A percentile compares a stretch with the other conserved stretches of the same genome.
phyloP scores from a whole-genome alignment of 805 yeast genomes.

The Candida caryicola region DNA sequence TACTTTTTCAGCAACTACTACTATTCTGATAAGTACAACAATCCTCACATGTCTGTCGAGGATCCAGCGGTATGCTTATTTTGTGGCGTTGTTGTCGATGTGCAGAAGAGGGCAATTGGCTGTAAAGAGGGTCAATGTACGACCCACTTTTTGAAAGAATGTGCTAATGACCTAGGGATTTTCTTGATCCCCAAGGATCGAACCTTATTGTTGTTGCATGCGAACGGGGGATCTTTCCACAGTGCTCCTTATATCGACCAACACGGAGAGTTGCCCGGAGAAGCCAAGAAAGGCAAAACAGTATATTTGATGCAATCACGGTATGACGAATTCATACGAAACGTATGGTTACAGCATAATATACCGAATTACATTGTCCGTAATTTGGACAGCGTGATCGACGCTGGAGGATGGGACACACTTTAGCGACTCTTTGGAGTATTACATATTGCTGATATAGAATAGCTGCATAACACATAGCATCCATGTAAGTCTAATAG shows the following conservation, averaged over 20 bases:
- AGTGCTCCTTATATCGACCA: constrained; percentile 81
- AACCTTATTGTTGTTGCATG: constrained; percentile 59
- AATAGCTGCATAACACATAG: too few relatives aligned
- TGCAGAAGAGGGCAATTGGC: constrained; percentile 61
- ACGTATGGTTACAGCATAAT: constrained; percentile 77
- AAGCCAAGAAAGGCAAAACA: constrained; percentile 67
- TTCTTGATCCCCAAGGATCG: constrained; percentile 71
- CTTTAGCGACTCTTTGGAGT: constrained; percentile 48
- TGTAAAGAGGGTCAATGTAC: constrained; percentile 74
- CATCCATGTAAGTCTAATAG: neutral
- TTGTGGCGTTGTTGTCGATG: constrained; percentile 67
- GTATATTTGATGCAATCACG: constrained; percentile 58
- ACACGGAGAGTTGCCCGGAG: constrained; percentile 84
- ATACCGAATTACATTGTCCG: constrained; percentile 75
- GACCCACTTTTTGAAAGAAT: constrained; percentile 60
- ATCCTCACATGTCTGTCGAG: constrained; percentile 37
- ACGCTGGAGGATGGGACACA: constrained; percentile 96
- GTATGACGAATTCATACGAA: constrained; percentile 63
- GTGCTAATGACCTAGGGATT: constrained; percentile 65
- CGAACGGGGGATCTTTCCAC: constrained; percentile 78
- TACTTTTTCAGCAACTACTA: constrained; percentile 61
- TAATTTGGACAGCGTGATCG: constrained; percentile 72
- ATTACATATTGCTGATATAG: too few relatives aligned
- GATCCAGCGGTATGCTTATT: constrained; percentile 87
- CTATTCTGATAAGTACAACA: constrained; percentile 42